phyloP scores from a whole-genome alignment of 805 yeast genomes.

The Clavispora santaluciae region DNA sequence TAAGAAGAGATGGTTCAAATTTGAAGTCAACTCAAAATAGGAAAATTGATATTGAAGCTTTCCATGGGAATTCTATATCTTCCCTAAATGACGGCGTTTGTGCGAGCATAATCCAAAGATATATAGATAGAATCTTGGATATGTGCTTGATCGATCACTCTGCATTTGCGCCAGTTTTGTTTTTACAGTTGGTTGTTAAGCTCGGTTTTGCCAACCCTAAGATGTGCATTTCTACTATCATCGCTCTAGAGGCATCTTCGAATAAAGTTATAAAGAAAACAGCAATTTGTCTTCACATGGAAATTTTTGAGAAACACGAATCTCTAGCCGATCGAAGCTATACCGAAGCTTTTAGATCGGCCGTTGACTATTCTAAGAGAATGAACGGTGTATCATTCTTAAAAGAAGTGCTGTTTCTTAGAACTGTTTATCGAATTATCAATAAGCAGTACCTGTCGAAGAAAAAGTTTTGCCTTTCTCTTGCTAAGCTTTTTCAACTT shows the following conservation, averaged over 20 bases:
- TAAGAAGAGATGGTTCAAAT: conserved; percentile 34
- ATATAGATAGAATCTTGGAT: conserved; percentile 43
- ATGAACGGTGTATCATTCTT: conserved; percentile 13
- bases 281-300: conserved; percentile 51
- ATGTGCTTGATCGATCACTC: conserved; percentile 44
- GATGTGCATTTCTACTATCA: conserved; percentile 58
- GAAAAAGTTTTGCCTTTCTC: conserved; percentile 36
- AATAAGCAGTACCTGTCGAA: conserved; percentile 31
- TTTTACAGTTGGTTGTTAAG: conserved; percentile 51
- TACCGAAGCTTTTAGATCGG: conserved; percentile 55
- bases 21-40: conserved; percentile 26
- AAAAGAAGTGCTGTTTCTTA: conserved; percentile 31
- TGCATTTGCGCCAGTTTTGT: conserved; percentile 49
- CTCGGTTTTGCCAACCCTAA: conserved; percentile 77
- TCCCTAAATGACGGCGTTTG: conserved; percentile 66
- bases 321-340: conserved; percentile 65
- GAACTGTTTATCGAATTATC: conserved; percentile 39
- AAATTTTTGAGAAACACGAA: conserved; percentile 62
- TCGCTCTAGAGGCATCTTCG: conserved; percentile 62
- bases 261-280: conserved; percentile 37
- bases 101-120: conserved; percentile 66
- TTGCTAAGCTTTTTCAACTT: conserved; percentile 16
- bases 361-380: conserved; percentile 41
- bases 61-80: conserved; percentile 48
- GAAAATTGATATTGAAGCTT: conserved; percentile 43